A percentile compares a stretch with the other conserved stretches of the same genome.
These are phyloP conservation scores for Aspergillus diversus DNA, from an alignment of 495 filamentous ascomycete species.

Conservation along the genomic window DNA sequence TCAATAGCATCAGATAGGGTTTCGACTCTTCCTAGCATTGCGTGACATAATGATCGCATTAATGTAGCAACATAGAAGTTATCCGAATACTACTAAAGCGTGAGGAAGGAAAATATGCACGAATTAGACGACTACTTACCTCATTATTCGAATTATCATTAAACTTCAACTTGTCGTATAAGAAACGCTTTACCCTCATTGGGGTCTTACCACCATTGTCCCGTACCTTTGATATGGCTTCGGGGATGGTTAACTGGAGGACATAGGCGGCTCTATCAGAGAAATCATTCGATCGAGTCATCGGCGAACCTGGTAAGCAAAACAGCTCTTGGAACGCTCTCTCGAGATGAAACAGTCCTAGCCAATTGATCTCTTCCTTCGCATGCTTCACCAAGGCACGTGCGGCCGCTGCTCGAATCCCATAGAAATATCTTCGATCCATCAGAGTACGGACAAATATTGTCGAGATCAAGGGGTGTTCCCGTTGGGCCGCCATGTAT, in stretches of 20 bases:
- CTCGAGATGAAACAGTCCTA: conserved; percentile 82
- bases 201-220: conserved; percentile 78
- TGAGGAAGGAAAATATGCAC: conserved; percentile 16
- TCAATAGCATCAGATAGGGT: conserved; percentile 43
- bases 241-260: conserved; percentile 78
- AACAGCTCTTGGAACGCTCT: conserved; percentile 86
- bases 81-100: conserved; percentile 66
- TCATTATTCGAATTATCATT: conserved; percentile 91
- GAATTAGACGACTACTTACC: conserved; percentile 37
- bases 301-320: conserved; percentile 71
- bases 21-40: conserved; percentile 62
- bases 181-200: conserved; percentile 70
- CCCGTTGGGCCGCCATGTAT: conserved; percentile 58
- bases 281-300: conserved; percentile 89
- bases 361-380: conserved; percentile 68
- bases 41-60: conserved; percentile 77
- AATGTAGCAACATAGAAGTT: conserved; percentile 82
- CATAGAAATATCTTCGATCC: conserved; percentile 91
- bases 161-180: conserved; percentile 85
- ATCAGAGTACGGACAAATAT: conserved; percentile 86
- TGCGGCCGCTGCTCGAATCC: conserved; percentile 82
- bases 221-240: conserved; percentile 76
- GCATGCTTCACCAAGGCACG: conserved; percentile 74
- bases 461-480: conserved; percentile 78
- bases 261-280: conserved; percentile 78